Evolutionary conservation across 2,329 filamentous ascomycete genomes (phyloP), one percentile per base, ranked within the genome.

Genomic region (Ambrosiella beaveri): DNA sequence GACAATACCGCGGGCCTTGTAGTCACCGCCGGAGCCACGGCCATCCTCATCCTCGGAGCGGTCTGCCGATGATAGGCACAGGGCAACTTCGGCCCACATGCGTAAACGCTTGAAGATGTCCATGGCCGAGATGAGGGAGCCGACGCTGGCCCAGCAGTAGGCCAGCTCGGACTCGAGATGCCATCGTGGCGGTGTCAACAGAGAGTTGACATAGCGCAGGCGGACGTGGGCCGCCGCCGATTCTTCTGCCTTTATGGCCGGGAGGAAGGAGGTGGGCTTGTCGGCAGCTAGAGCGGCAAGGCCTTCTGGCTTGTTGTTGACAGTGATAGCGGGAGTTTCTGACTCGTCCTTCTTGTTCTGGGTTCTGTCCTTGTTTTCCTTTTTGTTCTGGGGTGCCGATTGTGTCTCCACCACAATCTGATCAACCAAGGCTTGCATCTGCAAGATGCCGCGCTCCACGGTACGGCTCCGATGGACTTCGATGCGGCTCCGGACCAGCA

Each of bases 101-200:
- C 89, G 83, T 15, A 98, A 73, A 2, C 93, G 80, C 71, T 95
- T 90, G 71, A 97, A 98, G 61, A 98, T 97, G 61, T 96, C 93
- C 1, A 98, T 77, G 0, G 93, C 93, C 0, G 90, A 95, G 2
- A 88, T 78, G 1, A 98, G 73, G 45, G 89, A 94, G 8, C 93
- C 93, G 2, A 96, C 79, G 53, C 81, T 79, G 0, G 90, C 86
- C 93, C 93, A 98, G n/a, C 89, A 82, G 61, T 88, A 83, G 1
- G 93, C 93, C 12, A 98, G 76, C 67, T 98, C 93, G 0, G 90
- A 85, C 67, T 98, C 93, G 0, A 98, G 78, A 65, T 95, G 88
- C 93, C 93, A 98, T 56, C 90, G 75, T 0, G 89, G 87, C 0
- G 91, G 89, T 0, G 90, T 87, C 19, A 81, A 84, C 1, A 98